These are phyloP conservation scores for Hirsutella rhossiliensis DNA, from an alignment of 2,329 filamentous ascomycete species.

Conservation along the genomic window DNA sequence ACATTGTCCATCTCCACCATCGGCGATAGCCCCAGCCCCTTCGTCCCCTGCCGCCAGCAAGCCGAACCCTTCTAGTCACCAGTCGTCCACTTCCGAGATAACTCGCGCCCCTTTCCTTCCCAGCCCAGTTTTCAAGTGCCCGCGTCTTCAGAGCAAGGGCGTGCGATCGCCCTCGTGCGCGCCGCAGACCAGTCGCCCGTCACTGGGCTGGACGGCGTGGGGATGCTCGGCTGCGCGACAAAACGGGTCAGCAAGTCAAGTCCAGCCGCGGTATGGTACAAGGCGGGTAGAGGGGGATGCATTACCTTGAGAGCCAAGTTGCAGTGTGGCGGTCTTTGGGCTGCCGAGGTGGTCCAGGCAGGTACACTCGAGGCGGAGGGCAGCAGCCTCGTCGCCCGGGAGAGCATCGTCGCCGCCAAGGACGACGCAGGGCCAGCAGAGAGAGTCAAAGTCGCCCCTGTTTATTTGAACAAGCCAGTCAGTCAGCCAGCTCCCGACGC, in stretches of 20 bases:
- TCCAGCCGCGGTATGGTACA: background rate
- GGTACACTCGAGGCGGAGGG: slow-evolving; percentile 8
- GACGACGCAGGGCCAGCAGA: slow-evolving; percentile 11
- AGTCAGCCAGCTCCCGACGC: background rate
- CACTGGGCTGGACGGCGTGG: slow-evolving; percentile 5
- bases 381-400: background rate
- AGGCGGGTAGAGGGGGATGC: background rate
- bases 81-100: no score
- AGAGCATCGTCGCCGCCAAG: background rate
- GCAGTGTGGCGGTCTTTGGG: slow-evolving; percentile 6
- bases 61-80: no score
- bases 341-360: slow-evolving; percentile 5
- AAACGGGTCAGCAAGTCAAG: background rate
- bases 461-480: background rate
- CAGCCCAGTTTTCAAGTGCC: no score
- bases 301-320: slow-evolving; percentile 3
- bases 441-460: slow-evolving; percentile 10
- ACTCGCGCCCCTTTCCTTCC: background rate
- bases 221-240: slow-evolving; percentile 4
- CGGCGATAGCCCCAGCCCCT: no score
- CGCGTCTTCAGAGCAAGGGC: background rate
- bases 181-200: slow-evolving; percentile 11
- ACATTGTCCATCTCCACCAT: no score
- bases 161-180: slow-evolving; percentile 7
- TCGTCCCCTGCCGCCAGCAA: no score